phyloP scores from a whole-genome alignment of 768 basidiomycete species.

The Mrakia hoshinonis region DNA sequence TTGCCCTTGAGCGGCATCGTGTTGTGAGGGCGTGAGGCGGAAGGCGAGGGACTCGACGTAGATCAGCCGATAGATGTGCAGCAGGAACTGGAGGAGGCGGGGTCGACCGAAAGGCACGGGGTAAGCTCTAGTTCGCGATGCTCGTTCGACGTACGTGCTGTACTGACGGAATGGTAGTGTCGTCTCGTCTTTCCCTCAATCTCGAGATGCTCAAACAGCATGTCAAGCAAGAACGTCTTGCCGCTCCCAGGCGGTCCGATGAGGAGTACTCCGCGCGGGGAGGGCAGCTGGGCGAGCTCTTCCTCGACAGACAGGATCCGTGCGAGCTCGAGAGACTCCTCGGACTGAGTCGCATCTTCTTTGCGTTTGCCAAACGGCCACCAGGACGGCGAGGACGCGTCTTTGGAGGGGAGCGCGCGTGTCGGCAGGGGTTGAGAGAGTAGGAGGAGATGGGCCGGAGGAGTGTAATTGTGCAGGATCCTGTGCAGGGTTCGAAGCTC shows the following conservation, averaged over 20 bases:
- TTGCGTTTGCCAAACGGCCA: constrained; percentile 14
- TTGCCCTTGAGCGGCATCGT: not conserved
- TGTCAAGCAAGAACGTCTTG: constrained; percentile 24
- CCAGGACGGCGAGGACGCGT: not conserved
- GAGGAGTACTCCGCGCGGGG: constrained; percentile 13
- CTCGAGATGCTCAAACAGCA: constrained; percentile 20
- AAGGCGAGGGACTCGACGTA: constrained; percentile 17
- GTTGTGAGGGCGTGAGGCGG: not conserved
- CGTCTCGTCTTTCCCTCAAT: constrained; percentile 13
- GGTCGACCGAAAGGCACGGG: not conserved
- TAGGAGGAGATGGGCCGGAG: constrained; percentile 11
- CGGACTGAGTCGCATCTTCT: not conserved
- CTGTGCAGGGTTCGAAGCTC: constrained; percentile 25
- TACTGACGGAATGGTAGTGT: constrained; percentile 24
- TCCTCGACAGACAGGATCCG: constrained; percentile 23
- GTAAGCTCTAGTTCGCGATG: not conserved
- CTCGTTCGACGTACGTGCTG: not conserved
- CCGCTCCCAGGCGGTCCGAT: constrained; percentile 26
- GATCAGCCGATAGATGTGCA: constrained; percentile 26
- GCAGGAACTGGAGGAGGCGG: constrained; percentile 7
- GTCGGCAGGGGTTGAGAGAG: constrained; percentile 2
- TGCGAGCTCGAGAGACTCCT: constrained; percentile 17
- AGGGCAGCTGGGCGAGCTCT: constrained; percentile 2
- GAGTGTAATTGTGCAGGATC: constrained; percentile 11
- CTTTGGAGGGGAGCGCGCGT: not conserved